Evolutionary conservation across 2,329 filamentous ascomycete species (phyloP), one percentile per base, ranked within the genome.

Genomic region (Fusarium sororula): DNA sequence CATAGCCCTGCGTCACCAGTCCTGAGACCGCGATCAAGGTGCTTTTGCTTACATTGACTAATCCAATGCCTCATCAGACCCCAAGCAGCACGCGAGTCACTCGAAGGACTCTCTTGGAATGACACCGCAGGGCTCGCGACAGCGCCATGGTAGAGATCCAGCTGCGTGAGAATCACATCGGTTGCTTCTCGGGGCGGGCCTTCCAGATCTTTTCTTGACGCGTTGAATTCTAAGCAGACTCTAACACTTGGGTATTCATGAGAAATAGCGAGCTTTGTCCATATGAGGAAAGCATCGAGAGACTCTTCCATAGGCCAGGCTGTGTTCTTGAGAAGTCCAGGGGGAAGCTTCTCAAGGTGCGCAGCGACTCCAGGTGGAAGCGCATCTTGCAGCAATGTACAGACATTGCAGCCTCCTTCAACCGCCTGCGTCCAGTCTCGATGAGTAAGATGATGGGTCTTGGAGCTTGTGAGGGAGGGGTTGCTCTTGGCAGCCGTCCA

Each of bases 1-100:
- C 48, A 35, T 7, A 0, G 15, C 7, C 3, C 11, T n/a, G 3
- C 15, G 15, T 1, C 11, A 24, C 1, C 17, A 24, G 15, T 9
- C 5, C 22, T 3, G 7, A 51, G 48, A 14, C 48, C 48, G 3
- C 0, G 5, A 1, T 35, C 48, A 0, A 18, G 1, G 8, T 24
- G 30, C 0, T 24, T n/a, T 5, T 13, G 11, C 7, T 35, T 3
- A 3, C 22, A 35, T 35, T 35, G 28, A 2, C 22, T 24, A 11
- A 51, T 14, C 11, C 30, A 51, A 35, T 51, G 11, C 5, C 14
- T 51, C 28, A 24, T 51, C 48, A 51, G 7, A 35, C 7, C 4
- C 30, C 47, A 51, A 17, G 22, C 22, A 18, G 47, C 1, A 32
- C 2, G 14, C 7, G 15, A 24, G 0, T 50, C 7, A 2, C 3